Percentiles rank a stretch among this genome's conserved stretches.
phyloP scores from a whole-genome alignment of 768 basidiomycete genomes.

The Tulasnella sp. region DNA sequence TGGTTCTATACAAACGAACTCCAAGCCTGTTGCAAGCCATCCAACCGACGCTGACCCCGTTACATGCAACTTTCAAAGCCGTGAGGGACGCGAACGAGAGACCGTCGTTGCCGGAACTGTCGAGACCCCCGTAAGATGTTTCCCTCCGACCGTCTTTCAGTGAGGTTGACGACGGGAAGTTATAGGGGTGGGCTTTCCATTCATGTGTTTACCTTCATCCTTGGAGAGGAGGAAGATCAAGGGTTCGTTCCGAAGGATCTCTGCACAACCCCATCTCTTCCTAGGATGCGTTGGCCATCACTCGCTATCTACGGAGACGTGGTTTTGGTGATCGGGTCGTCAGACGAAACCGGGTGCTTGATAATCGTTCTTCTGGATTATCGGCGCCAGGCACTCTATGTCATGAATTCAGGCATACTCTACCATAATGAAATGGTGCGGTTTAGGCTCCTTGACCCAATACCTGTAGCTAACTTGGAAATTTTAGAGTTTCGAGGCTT shows the following conservation, averaged over 20 bases:
- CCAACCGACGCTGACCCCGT: background rate
- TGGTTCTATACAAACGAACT: background rate
- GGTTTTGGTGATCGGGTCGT: background rate
- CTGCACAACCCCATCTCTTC: background rate
- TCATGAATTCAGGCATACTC: background rate
- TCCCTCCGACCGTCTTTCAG: background rate
- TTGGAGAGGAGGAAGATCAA: background rate
- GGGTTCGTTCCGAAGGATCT: background rate
- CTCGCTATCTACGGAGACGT: background rate
- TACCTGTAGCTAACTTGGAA: background rate
- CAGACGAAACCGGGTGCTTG: background rate
- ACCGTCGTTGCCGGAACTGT: background rate
- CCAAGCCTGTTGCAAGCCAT: background rate
- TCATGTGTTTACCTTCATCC: background rate
- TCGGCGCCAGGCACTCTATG: background rate
- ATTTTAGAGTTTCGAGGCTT: background rate
- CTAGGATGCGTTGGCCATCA: background rate
- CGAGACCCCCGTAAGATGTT: background rate
- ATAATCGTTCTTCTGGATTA: background rate
- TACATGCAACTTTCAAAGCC: background rate
- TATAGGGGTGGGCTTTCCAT: background rate
- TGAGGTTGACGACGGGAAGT: background rate
- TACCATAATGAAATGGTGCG: background rate
- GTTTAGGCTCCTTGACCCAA: background rate
- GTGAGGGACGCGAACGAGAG: background rate